Base-by-base conservation (phyloP, 2,329 filamentous ascomycete species). In the Cryoendolithus antarcticus region DNA sequence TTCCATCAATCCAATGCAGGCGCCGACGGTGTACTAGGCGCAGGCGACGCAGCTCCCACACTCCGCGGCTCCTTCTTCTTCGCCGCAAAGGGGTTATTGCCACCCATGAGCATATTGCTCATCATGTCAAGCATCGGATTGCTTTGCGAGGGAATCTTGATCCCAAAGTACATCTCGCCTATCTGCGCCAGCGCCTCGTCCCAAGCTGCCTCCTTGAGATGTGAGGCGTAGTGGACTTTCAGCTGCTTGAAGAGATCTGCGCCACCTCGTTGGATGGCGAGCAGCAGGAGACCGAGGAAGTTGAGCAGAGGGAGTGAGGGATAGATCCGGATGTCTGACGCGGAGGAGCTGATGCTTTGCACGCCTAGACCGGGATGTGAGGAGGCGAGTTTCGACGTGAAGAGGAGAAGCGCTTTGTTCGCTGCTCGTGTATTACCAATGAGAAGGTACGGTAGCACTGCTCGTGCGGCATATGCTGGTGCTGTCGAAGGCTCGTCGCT, bases 61-160 rank as follows among this genome's bases (percentile, higher is more conserved):
- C 61, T 67, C 56, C 63, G 71, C 31, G 61, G 55, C 42, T 66
- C 60, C 45, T 63, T 57, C 47, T 62, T 56, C 46, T 54, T 56
- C 37, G 52, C 47, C 24, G 61, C 69, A 11, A 71, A 73, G 11
- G 67, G 69, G 37, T 69, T 69, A 19, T 71, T 74, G 6, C 77
- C 80, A 12, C 86, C 86, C 35, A 88, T 88, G 55, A 98, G 83
- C 70, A 98, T 76, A 46, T 78, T 88, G 35, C 86, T 88, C 83
- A 98, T 93, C 88, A 98, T 96, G 59, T 98, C 91, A 63, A 96
- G 77, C 61, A 98, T 68, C 3, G 88, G 88, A 61, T 96, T 96
- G 47, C 80, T 82, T 66, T 93, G 86, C 54, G 82, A 74, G 34
- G 88, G 89, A 56, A 86, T 80, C 65, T 79, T 75, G 59, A 98